Base-by-base conservation (phyloP, 2,329 filamentous ascomycete genomes). In the Fusarium subtropicale region DNA sequence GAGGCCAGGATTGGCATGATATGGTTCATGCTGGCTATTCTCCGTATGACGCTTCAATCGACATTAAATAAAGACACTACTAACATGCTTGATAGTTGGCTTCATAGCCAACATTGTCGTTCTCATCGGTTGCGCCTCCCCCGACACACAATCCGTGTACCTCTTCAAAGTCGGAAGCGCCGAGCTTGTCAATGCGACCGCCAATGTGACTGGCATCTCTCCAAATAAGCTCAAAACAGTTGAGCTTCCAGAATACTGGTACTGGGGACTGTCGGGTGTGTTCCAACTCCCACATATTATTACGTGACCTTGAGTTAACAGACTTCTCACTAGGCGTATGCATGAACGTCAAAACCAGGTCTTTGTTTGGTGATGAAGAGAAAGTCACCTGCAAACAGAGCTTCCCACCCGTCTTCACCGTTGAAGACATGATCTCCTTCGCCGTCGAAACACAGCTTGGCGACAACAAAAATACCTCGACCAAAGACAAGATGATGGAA, bases 11-110 rank as follows among this genome's bases (percentile, higher is more conserved):
- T 36, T 3, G 31, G 53, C 2, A 38, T 56, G 53, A 31, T 50
- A 3, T 56, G 53, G 53, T 56, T 56, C 12, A 38, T 56, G 42
- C n/a, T 56, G 7, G 42, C 53, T 7, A 8, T 56, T 5, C 8
- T 56, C 3, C 18, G 41, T 56, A 24, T 8, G 24, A 15, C 1
- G 4, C 9, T 4, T 20, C 12, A 16, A 24, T 39, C 2, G 7
- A 13, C 11, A 9, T 12, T 1, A 9, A 20, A 30, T 3, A 30
- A 28, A 8, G 4, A 30, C 26, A 45, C 3, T 5, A n/a, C 31
- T 55, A 8, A 47, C 4, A 31, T 1, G 4, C 1, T 5, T 11
- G 4, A 5, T 3, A 56, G 53, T 38, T 12, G 53, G 53, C 5
- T 28, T 56, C 8, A 15, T 50, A 9, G 53, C 42, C 5, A 56